phyloP scores from a whole-genome alignment of 2,329 filamentous ascomycete species.

The Botrytis medusae region DNA sequence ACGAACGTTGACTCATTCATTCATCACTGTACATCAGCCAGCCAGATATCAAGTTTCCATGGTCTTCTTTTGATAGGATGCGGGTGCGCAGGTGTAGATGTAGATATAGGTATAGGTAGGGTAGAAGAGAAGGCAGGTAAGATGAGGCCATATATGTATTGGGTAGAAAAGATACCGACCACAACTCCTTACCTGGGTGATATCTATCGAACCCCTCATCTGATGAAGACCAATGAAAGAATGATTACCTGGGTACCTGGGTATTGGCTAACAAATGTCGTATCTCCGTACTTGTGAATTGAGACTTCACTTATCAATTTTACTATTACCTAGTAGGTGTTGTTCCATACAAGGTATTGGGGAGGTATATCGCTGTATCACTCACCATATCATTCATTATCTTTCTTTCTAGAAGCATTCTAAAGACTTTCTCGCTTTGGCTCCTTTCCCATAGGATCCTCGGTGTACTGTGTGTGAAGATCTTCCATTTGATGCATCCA shows the following conservation, averaged over 20 bases:
- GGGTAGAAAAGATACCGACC: background rate
- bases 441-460: background rate
- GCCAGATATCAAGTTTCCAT: background rate
- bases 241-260: background rate
- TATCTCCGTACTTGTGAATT: background rate
- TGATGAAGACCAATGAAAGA: background rate
- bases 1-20: constrained; percentile 6
- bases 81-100: no score
- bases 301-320: background rate
- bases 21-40: background rate
- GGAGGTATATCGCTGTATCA: background rate
- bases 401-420: background rate
- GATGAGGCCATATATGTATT: background rate
- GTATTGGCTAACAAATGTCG: background rate
- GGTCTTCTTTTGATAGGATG: constrained; percentile 9
- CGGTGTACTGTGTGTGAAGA: background rate
- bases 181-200: background rate
- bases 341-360: background rate
- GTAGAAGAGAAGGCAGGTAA: background rate
- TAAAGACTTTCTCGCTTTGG: background rate
- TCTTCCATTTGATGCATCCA: background rate
- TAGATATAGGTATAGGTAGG: background rate
- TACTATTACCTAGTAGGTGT: background rate
- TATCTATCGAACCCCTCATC: background rate
- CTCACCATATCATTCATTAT: background rate